Evolutionary conservation across 208 protist genomes (phyloP).

Genomic region (Kentomonas sorsogonicus): DNA sequence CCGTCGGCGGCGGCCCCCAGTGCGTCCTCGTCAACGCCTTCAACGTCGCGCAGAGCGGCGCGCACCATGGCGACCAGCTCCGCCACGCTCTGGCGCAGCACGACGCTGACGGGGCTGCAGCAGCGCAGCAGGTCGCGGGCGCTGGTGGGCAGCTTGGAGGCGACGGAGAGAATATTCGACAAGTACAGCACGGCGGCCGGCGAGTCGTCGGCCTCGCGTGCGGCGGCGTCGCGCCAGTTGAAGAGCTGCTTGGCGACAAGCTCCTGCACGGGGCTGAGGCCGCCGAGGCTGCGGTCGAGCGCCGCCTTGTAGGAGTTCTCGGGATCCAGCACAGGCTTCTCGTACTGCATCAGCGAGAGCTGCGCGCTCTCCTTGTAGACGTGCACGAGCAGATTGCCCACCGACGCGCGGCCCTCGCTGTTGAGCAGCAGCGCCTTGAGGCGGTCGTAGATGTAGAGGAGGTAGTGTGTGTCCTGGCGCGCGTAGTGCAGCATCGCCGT

Average conservation of each 20-base stretch:
- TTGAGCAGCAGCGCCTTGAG: slow-evolving; percentile 74
- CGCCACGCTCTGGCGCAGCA: slow-evolving; percentile 50
- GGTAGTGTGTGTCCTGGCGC: slow-evolving; percentile 97
- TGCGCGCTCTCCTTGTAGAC: slow-evolving; percentile 77
- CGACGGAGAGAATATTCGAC: slow-evolving; percentile 69
- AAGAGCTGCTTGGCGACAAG: slow-evolving; percentile 61
- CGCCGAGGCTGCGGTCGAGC: slow-evolving; percentile 66
- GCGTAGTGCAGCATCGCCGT: slow-evolving; percentile 97
- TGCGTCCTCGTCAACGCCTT: slow-evolving; percentile 12
- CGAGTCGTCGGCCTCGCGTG: slow-evolving; percentile 78
- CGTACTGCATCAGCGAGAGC: slow-evolving; percentile 87
- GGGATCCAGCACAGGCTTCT: slow-evolving; percentile 86
- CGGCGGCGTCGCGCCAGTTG: slow-evolving; percentile 79
- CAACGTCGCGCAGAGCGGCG: slow-evolving; percentile 21
- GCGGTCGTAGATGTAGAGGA: slow-evolving; percentile 96
- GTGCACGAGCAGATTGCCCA: slow-evolving; percentile 83
- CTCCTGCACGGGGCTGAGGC: slow-evolving; percentile 52
- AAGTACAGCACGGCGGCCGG: slow-evolving; percentile 76
- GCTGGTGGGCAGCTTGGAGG: slow-evolving; percentile 75
- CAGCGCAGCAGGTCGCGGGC: slow-evolving; percentile 65
- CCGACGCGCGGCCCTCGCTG: slow-evolving; percentile 60
- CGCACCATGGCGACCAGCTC: slow-evolving; percentile 60
- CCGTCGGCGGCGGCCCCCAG: slow-evolving; percentile 1
- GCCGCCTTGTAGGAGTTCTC: slow-evolving; percentile 63
- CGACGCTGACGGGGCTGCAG: slow-evolving; percentile 68